Evolutionary conservation across 2,329 filamentous ascomycete genomes (phyloP).

Genomic region (Myotisia sp.): DNA sequence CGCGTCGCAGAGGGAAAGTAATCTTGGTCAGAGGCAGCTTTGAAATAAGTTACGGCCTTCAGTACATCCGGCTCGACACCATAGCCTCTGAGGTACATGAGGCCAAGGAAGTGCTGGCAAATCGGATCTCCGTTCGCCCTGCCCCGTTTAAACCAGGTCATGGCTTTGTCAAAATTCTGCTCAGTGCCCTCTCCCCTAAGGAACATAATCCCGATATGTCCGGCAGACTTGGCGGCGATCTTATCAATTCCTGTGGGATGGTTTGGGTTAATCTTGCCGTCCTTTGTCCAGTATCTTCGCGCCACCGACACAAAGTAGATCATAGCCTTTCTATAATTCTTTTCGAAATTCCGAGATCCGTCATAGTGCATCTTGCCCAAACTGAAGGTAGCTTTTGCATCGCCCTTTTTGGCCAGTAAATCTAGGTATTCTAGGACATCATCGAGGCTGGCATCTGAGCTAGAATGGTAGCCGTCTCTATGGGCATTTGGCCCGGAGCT

Average conservation of each 20-base stretch:
- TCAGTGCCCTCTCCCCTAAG: conserved; percentile 71
- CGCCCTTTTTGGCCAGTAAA: conserved; percentile 76
- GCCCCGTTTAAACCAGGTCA: conserved; percentile 71
- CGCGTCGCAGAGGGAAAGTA: conserved; percentile 67
- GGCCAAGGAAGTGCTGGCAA: conserved; percentile 68
- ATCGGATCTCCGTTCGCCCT: conserved; percentile 61
- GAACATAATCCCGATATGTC: conserved; percentile 79
- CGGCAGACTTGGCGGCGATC: conserved; percentile 67
- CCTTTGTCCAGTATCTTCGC: conserved; percentile 65
- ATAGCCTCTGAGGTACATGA: conserved; percentile 70
- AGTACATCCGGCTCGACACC: conserved; percentile 56
- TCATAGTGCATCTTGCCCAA: conserved; percentile 81
- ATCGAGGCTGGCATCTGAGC: conserved; percentile 74
- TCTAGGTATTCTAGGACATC: conserved; percentile 92
- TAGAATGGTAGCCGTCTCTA: conserved; percentile 57
- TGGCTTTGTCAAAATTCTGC: conserved; percentile 63
- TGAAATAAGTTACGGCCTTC: conserved; percentile 62
- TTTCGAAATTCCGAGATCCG: conserved; percentile 59
- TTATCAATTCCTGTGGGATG: conserved; percentile 59
- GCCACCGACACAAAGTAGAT: conserved; percentile 70
- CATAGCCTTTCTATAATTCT: conserved; percentile 59
- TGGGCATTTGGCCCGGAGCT: conserved; percentile 75
- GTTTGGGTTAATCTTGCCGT: conserved; percentile 59
- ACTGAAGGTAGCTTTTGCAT: conserved; percentile 74
- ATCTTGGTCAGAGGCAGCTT: conserved; percentile 66